Evolutionary conservation across 2,329 filamentous ascomycete genomes (phyloP).

Genomic region (Furcasterigmium furcatum): DNA sequence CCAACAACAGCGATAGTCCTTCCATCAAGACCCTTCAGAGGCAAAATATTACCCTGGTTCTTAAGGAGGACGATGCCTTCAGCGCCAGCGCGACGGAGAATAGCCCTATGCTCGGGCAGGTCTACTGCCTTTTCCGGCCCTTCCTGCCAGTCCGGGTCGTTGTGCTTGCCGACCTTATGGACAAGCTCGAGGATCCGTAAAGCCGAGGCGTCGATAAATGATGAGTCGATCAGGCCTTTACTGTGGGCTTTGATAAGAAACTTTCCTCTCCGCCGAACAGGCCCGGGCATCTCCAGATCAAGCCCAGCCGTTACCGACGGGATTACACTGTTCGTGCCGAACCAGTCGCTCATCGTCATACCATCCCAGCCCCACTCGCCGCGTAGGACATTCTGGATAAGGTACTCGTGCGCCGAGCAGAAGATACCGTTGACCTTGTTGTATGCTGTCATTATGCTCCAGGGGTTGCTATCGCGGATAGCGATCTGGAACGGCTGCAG

Average conservation of each 20-base stretch:
- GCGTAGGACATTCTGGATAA: constrained; percentile 34
- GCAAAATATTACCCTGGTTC: constrained; percentile 56
- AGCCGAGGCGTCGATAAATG: constrained; percentile 2
- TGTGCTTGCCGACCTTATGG: constrained; percentile 13
- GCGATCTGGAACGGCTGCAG: constrained; percentile 30
- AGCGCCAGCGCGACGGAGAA: neutral
- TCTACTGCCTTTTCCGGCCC: neutral
- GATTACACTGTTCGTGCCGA: constrained; percentile 26
- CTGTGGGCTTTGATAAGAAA: neutral
- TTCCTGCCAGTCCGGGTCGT: neutral
- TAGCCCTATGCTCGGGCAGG: neutral
- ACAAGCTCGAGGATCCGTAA: constrained; percentile 23
- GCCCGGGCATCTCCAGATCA: constrained; percentile 32
- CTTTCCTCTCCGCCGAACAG: constrained; percentile 4
- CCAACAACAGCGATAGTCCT: constrained; percentile 45
- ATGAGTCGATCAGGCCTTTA: neutral
- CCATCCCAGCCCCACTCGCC: constrained; percentile 42
- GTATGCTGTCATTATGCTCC: constrained; percentile 44
- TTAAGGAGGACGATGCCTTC: constrained; percentile 56
- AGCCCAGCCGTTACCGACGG: constrained; percentile 6
- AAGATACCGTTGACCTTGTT: constrained; percentile 33
- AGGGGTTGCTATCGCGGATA: constrained; percentile 29
- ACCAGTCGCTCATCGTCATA: constrained; percentile 45
- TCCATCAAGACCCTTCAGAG: constrained; percentile 28
- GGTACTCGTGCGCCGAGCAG: constrained; percentile 14